Evolutionary conservation across 2,329 filamentous ascomycete species (phyloP).

Genomic region (Alternaria burnsii): DNA sequence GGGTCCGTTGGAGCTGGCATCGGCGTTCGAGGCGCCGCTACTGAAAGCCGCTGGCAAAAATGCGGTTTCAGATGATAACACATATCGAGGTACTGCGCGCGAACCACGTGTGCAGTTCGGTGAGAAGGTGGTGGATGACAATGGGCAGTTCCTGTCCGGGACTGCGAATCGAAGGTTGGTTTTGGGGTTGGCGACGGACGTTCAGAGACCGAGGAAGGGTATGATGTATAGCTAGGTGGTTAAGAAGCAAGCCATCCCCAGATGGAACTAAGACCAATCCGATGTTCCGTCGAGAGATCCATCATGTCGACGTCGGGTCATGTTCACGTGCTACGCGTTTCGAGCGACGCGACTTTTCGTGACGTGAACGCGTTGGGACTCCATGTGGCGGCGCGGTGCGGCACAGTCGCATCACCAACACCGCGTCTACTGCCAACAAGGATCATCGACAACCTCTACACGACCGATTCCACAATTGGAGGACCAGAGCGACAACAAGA

Average conservation of each 20-base stretch:
- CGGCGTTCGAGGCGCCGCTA: too few relatives aligned
- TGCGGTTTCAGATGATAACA: accelerated
- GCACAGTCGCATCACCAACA: too few relatives aligned
- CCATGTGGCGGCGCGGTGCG: background rate
- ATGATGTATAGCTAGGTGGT: background rate
- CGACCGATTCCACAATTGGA: accelerated
- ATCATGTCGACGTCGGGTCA: too few relatives aligned
- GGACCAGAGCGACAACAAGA: accelerated
- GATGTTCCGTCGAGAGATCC: too few relatives aligned
- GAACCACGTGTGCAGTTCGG: too few relatives aligned
- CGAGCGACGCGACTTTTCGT: background rate
- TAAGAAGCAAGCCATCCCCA: too few relatives aligned
- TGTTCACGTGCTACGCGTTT: background rate
- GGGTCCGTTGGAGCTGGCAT: too few relatives aligned
- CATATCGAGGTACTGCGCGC: too few relatives aligned
- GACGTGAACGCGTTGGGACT: background rate
- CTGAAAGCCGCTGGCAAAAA: too few relatives aligned
- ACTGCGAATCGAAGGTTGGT: background rate
- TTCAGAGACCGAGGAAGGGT: background rate
- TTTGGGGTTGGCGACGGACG: background rate
- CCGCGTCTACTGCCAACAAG: too few relatives aligned
- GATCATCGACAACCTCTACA: background rate
- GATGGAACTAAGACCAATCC: background rate
- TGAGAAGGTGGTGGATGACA: too few relatives aligned
- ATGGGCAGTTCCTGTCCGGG: too few relatives aligned